Evolutionary conservation across 2,329 filamentous ascomycete genomes (phyloP).

Genomic region (Arthrobotrys iridis): DNA sequence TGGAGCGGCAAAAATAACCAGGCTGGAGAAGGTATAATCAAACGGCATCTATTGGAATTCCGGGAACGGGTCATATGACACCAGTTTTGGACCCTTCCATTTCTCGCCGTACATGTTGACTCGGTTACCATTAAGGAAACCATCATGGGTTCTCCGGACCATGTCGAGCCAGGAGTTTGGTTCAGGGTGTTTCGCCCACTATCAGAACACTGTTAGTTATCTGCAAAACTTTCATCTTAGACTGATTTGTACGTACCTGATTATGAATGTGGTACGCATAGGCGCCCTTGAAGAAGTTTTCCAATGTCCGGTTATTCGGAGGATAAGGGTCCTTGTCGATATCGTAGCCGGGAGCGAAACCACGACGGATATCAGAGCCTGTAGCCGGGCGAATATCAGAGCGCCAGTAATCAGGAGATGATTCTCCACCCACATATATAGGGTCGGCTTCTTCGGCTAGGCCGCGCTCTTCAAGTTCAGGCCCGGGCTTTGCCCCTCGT

Average conservation of each 20-base stretch:
- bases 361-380: no score
- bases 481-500: background rate
- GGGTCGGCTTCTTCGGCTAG: slow-evolving; percentile 60
- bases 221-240: background rate
- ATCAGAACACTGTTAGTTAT: slow-evolving; percentile 16
- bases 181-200: slow-evolving; percentile 69
- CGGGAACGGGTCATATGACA: slow-evolving; percentile 66
- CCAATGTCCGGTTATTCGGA: slow-evolving; percentile 68
- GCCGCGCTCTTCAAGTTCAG: background rate
- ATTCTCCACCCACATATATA: no score
- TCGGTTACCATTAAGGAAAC: slow-evolving; percentile 66
- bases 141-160: slow-evolving; percentile 67
- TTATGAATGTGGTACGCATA: slow-evolving; percentile 71
- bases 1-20: background rate
- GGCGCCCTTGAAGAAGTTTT: slow-evolving; percentile 68
- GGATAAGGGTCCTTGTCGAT: slow-evolving; percentile 67
- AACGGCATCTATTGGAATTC: slow-evolving; percentile 63
- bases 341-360: slow-evolving; percentile 60
- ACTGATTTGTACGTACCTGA: slow-evolving; percentile 62
- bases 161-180: slow-evolving; percentile 69
- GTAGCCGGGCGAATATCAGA: no score
- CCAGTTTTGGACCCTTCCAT: slow-evolving; percentile 65
- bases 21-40: background rate
- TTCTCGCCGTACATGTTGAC: slow-evolving; percentile 68
- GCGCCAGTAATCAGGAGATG: no score